A percentile compares a stretch with the other conserved stretches of the same genome.
phyloP scores from a whole-genome alignment of 108 stramenopile species.

The Seminavis robusta region DNA sequence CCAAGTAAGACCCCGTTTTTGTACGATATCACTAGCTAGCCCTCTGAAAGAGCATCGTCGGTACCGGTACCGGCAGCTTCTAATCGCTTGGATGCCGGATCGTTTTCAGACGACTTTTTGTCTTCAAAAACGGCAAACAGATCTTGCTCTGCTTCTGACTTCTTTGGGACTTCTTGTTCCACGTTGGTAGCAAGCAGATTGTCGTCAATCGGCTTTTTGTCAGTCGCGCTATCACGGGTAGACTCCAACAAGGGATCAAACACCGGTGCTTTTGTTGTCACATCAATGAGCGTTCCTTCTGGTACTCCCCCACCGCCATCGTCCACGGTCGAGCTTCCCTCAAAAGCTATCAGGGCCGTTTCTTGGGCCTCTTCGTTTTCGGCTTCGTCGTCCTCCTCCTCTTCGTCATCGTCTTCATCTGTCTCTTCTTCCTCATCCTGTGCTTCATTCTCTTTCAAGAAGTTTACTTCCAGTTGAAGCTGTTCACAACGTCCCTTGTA shows the following conservation, averaged over 20 bases:
- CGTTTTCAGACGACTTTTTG: too few species aligned
- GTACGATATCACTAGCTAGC: background rate
- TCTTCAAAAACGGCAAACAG: too few species aligned
- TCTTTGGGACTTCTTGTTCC: too few species aligned
- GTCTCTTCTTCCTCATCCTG: slow-evolving; percentile 2
- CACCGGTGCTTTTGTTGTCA: background rate
- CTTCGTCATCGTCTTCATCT: background rate
- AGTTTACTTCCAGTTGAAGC: slow-evolving; percentile 15
- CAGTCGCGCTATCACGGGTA: too few species aligned
- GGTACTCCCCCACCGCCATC: slow-evolving; percentile 4
- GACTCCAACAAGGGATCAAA: background rate
- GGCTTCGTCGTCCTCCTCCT: background rate
- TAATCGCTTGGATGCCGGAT: too few species aligned
- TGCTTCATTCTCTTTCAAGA: slow-evolving; percentile 8
- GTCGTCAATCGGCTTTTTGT: too few species aligned
- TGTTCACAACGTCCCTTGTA: slow-evolving; percentile 14
- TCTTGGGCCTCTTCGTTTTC: background rate
- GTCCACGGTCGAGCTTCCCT: background rate
- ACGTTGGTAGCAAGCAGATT: too few species aligned
- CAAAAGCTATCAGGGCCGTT: background rate
- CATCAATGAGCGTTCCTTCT: background rate
- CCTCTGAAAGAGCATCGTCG: background rate
- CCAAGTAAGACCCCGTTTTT: background rate
- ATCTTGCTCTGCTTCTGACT: too few species aligned
- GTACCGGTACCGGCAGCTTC: too few species aligned